These are phyloP conservation scores for Rhizoclosmatium globosum DNA, from an alignment of 192 early-diverging fungal species.

Conservation along the genomic window DNA sequence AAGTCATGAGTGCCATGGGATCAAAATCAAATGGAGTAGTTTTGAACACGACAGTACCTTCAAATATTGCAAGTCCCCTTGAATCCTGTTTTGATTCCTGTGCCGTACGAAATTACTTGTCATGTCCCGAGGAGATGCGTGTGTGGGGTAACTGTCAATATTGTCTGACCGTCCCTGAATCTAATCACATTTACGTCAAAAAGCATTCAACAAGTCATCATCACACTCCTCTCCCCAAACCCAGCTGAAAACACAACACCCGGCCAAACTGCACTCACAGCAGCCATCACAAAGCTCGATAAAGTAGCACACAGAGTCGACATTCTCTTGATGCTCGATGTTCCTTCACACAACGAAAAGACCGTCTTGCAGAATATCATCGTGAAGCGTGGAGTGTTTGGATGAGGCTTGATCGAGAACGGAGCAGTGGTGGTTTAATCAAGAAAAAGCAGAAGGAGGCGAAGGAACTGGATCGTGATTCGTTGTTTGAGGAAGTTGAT, in stretches of 20 bases:
- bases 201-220: slow-evolving; percentile 31
- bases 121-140: slow-evolving; percentile 20
- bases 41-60: not conserved
- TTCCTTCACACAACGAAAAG: slow-evolving; percentile 19
- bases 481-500: slow-evolving; percentile 26
- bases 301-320: slow-evolving; percentile 34
- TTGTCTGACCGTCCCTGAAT: not conserved
- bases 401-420: not conserved
- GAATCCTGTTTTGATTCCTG: slow-evolving; percentile 20
- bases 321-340: slow-evolving; percentile 29
- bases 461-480: not conserved
- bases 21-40: not conserved
- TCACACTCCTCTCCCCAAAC: slow-evolving; percentile 10
- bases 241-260: not conserved
- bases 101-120: slow-evolving; percentile 34
- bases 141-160: slow-evolving; percentile 20
- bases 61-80: not conserved
- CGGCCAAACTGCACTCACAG: not conserved
- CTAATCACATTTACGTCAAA: not conserved
- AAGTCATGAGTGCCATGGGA: not conserved
- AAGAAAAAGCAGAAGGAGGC: not conserved
- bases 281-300: slow-evolving; percentile 5
- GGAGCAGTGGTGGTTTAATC: not conserved
- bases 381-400: slow-evolving; percentile 25
- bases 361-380: slow-evolving; percentile 29